Evolutionary conservation across 2,329 filamentous ascomycete species (phyloP), one percentile per base, ranked within the genome.

Genomic region (Sordariomycetes sp.): DNA sequence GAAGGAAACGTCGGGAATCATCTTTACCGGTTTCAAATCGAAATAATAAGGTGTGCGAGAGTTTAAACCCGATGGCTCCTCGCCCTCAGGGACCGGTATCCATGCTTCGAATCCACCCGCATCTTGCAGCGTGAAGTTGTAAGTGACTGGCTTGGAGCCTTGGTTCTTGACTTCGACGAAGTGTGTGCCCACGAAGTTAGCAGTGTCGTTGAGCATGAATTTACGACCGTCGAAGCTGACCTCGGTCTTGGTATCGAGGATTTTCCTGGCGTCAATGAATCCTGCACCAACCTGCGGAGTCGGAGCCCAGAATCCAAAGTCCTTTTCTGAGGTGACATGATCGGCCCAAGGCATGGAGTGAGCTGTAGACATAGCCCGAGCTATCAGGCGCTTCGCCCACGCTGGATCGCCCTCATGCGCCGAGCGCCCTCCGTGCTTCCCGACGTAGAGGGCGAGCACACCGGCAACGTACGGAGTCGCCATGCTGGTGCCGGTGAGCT

Each of bases 121-220:
- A 2, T 50, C 44, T 18, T 61, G 46, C 3, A 49, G 30, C 17
- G 39, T 34, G 21, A 54, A 46, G 7, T 42, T 50, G 46, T 65
- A 66, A 4, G 53, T 55, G 20, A 59, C 42, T 3, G 49, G 41
- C 19, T 54, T 45, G 23, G 38, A 40, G 27, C 51, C 60, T 12
- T 51, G 49, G 45, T 68, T 68, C 21, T 50, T 57, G 38, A 68
- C 54, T 28, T 38, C 39, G 7, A 54, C 31, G 1, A 37, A 36
- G 20, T 51, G 48, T 2, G 36, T 30, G 1, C 34, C 25, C 9
- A 32, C 36, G 36, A 66, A 59, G 42, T 65, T 44, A 17, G 50
- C 46, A 4, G 63, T 66, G 39, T 68, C 64, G 35, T 67, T 67
- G 39, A 67, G 58, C n/a, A 54, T 51, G 21, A 67, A 53, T n/a